Percentiles rank a stretch among this genome's conserved stretches.
Evolutionary conservation across 2,329 filamentous ascomycete genomes (phyloP).

Genomic region (Penicillium sp.): DNA sequence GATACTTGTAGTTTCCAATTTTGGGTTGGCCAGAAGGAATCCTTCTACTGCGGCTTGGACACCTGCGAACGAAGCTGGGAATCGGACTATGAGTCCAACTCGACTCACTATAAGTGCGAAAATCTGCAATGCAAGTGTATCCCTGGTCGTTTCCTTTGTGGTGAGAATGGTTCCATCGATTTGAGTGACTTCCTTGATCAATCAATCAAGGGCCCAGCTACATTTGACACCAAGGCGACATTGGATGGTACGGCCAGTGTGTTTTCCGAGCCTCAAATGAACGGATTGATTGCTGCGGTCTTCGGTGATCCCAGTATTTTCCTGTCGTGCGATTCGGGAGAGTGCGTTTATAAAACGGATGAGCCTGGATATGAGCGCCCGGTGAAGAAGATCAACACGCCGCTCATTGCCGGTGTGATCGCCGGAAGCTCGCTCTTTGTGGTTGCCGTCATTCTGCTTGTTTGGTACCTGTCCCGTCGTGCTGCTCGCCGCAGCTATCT

Average conservation of each 20-base stretch:
- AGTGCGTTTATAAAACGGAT: slow-evolving; percentile 91
- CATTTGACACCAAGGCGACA: slow-evolving; percentile 69
- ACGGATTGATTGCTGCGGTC: slow-evolving; percentile 80
- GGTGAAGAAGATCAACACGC: slow-evolving; percentile 94
- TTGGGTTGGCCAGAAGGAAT: slow-evolving; percentile 92
- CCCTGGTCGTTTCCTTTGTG: slow-evolving; percentile 88
- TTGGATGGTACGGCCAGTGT: slow-evolving; percentile 64
- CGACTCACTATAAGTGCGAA: slow-evolving; percentile 80
- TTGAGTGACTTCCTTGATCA: slow-evolving; percentile 84
- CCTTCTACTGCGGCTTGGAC: slow-evolving; percentile 91
- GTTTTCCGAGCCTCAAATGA: slow-evolving; percentile 91
- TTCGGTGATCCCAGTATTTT: slow-evolving; percentile 92
- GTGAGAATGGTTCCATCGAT: slow-evolving; percentile 86
- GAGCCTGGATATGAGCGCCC: slow-evolving; percentile 87
- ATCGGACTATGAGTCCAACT: slow-evolving; percentile 70
- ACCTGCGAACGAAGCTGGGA: slow-evolving; percentile 74
- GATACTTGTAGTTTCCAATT: slow-evolving; percentile 94
- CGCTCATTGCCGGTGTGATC: slow-evolving; percentile 91
- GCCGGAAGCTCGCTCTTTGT: slow-evolving; percentile 83
- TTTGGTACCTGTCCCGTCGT: slow-evolving; percentile 86
- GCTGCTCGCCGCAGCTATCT: slow-evolving; percentile 63
- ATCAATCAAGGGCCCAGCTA: slow-evolving; percentile 82
- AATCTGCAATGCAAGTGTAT: slow-evolving; percentile 86
- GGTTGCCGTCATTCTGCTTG: slow-evolving; percentile 76
- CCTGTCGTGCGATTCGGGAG: slow-evolving; percentile 78